phyloP scores from a whole-genome alignment of 306 rosid species.

The Mimosa pudica region DNA sequence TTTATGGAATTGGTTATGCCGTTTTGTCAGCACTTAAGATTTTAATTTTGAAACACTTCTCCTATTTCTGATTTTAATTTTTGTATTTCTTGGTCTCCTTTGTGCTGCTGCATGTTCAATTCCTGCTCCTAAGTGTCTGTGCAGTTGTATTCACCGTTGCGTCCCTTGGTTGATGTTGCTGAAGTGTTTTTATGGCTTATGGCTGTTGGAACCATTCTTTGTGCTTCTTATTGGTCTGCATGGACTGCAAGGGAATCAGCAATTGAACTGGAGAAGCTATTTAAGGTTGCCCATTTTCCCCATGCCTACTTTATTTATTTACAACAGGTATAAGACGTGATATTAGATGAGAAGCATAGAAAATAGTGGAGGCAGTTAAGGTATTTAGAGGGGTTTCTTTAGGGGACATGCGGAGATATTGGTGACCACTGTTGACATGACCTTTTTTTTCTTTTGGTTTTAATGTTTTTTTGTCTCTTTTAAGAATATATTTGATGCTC shows the following conservation, averaged over 20 bases:
- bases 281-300: slow-evolving; percentile 60
- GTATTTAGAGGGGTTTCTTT: slow-evolving; percentile 8
- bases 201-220: slow-evolving; percentile 96
- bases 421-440: neutral
- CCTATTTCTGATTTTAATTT: slow-evolving; percentile 13
- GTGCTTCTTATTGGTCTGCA: slow-evolving; percentile 97
- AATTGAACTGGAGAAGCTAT: slow-evolving; percentile 83
- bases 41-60: slow-evolving; percentile 21
- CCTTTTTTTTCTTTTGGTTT: neutral
- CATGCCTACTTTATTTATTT: slow-evolving; percentile 17
- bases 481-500: slow-evolving; percentile 1
- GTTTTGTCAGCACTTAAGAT: neutral
- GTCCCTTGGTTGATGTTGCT: slow-evolving; percentile 93
- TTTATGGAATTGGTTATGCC: slow-evolving; percentile 20
- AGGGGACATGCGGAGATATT: neutral
- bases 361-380: neutral
- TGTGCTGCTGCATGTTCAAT: slow-evolving; percentile 40
- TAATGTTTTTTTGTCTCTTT: neutral
- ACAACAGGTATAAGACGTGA: neutral
- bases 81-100: slow-evolving; percentile 33
- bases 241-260: slow-evolving; percentile 93
- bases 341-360: slow-evolving; percentile 9
- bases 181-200: slow-evolving; percentile 98
- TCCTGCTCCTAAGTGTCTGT: slow-evolving; percentile 69
- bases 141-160: slow-evolving; percentile 94